phyloP scores from a whole-genome alignment of 2,329 filamentous ascomycete genomes.

The Phialemoniopsis sp. region DNA sequence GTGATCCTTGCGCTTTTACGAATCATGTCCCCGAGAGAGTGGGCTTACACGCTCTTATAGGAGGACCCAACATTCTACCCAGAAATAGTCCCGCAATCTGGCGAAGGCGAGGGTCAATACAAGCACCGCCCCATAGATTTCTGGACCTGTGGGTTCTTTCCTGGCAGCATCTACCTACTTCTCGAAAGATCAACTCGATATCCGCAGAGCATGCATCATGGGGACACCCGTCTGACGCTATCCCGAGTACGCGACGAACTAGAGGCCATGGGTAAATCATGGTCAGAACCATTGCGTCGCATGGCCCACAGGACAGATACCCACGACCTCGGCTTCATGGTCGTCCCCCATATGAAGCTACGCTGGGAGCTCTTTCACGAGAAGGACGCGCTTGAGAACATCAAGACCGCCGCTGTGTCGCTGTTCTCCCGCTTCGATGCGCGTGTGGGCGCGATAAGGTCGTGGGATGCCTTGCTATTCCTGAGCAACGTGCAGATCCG shows the following conservation, averaged over 20 bases:
- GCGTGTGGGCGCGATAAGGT: slow-evolving; percentile 39
- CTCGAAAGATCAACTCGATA: slow-evolving; percentile 25
- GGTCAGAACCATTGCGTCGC: slow-evolving; percentile 26
- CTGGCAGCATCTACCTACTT: slow-evolving; percentile 26
- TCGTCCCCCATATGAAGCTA: slow-evolving; percentile 41
- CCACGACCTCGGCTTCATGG: slow-evolving; percentile 52
- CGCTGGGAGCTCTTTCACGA: slow-evolving; percentile 42
- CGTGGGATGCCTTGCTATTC: slow-evolving; percentile 36
- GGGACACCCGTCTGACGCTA: background rate
- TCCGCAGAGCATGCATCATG: slow-evolving; percentile 10
- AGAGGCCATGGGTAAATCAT: slow-evolving; percentile 17
- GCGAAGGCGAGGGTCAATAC: slow-evolving; percentile 4
- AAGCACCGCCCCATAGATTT: slow-evolving; percentile 19
- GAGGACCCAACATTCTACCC: slow-evolving; percentile 5
- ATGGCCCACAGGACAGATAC: slow-evolving; percentile 41
- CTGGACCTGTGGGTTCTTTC: slow-evolving; percentile 39
- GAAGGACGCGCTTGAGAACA: slow-evolving; percentile 26
- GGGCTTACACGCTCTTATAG: background rate
- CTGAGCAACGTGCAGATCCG: too few relatives aligned
- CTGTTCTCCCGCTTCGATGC: slow-evolving; percentile 36
- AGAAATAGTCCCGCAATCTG: slow-evolving; percentile 4
- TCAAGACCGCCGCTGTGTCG: slow-evolving; percentile 37
- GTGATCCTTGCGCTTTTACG: too few relatives aligned
- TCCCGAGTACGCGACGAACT: slow-evolving; percentile 11
- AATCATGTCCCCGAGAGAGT: too few relatives aligned